Evolutionary conservation across 441 rosid genomes (phyloP).

Genomic region (Bocquillonia castaneifolia): DNA sequence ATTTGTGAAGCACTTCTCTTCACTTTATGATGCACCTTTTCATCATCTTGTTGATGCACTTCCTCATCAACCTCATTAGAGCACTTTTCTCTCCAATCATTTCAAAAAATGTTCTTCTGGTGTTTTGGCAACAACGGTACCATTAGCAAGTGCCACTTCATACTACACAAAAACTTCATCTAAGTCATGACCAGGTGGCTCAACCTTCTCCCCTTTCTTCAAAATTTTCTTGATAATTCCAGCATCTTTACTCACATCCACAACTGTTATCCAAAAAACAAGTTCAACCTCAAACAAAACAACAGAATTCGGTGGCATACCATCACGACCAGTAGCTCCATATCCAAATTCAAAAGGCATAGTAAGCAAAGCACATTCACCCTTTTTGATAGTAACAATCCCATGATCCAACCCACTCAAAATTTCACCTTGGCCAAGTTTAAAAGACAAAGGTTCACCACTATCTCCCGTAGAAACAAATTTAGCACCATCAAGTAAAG

Average conservation of each 20-base stretch:
- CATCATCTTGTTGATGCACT: too few relatives aligned
- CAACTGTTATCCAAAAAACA: conserved; percentile 76
- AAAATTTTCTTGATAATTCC: conserved; percentile 79
- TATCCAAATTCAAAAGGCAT: conserved; percentile 80
- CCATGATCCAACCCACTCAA: conserved; percentile 93
- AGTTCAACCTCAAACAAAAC: conserved; percentile 85
- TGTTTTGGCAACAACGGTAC: neutral
- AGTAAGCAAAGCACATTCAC: conserved; percentile 80
- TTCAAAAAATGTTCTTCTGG: too few relatives aligned
- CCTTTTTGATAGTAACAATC: conserved; percentile 90
- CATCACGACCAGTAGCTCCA: conserved; percentile 76
- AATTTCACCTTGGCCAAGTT: conserved; percentile 50
- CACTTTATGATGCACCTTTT: too few relatives aligned
- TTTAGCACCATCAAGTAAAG: conserved; percentile 41
- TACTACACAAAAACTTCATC: conserved; percentile 82
- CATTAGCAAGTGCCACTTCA: conserved; percentile 32
- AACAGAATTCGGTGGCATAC: conserved; percentile 74
- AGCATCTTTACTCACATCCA: conserved; percentile 89
- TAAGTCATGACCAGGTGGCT: conserved; percentile 71
- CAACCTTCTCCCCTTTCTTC: conserved; percentile 70
- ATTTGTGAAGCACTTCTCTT: too few relatives aligned
- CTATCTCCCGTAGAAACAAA: conserved; percentile 46
- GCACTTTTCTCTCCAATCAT: too few relatives aligned
- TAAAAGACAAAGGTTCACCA: conserved; percentile 35
- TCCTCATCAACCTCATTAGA: too few relatives aligned